Evolutionary conservation across 2,329 filamentous ascomycete genomes (phyloP), one percentile per base, ranked within the genome.

Genomic region (Amesomyces nigricolor): DNA sequence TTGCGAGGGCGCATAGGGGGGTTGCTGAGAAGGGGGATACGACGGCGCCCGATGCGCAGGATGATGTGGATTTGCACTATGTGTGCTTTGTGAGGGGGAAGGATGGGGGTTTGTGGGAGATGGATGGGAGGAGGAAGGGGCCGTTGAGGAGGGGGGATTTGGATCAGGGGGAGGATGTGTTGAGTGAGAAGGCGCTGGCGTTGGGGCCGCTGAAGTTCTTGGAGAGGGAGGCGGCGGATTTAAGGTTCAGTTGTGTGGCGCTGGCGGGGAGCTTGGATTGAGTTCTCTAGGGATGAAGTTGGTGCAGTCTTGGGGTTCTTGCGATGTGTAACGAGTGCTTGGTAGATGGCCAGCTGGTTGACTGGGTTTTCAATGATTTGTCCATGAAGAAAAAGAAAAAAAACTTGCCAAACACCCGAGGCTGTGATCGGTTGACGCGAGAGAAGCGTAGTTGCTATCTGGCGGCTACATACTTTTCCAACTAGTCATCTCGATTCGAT

Each of bases 1-100:
- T 97, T 48, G 91, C 95, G 53, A 76, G 73, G 5, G 91, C 90
- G 6, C 91, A 97, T 72, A 82, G 83, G 46, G 80, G 81, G 58
- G 91, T 90, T 13, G 94, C 92, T 5, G 78, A 78, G 7, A 75
- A 79, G 58, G 92, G 92, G 16, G 89, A 92, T 68, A 95, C 91
- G 1, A 67, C 77, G 11, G 89, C 91, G 1, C 92, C 94, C 0
- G 74, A 80, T 52, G 89, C 90, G 8, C 80, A 84, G n/a, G 88
- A 89, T 65, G 81, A 87, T 63, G 79, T 96, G n/a, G 92, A 96
- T 67, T 77, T 96, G 64, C 94, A 99, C 75, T 97, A 95, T 69
- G 92, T 97, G 46, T 94, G 89, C 67, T 99, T 97, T 71, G 88
- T 94, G 51, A 94, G 91, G 75, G 77, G 77, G 32, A 73, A 72